Evolutionary conservation across 2,329 filamentous ascomycete species (phyloP), one percentile per base, ranked within the genome.

Genomic region (Lachnellula arida): DNA sequence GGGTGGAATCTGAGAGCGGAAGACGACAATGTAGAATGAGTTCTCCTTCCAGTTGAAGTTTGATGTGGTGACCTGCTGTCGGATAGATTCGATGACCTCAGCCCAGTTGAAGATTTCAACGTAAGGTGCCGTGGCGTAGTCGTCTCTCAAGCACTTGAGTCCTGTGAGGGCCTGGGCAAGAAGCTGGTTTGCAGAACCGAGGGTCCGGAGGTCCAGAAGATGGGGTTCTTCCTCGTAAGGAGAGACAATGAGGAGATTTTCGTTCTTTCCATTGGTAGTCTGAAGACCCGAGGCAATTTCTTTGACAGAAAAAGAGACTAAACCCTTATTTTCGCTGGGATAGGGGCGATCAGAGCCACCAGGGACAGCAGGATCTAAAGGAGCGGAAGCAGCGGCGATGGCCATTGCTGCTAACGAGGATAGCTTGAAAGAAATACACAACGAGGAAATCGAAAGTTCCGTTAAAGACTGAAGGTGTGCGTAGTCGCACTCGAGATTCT

Each of bases 11-110:
- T 78, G 81, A 5, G 88, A 93, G 15, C 89, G 81, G 73, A 96
- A 96, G 4, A 86, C 86, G 42, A 96, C 91, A 54, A 94, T 85
- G 73, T 93, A 96, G 75, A 93, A 96, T 28, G 76, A 78, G 49
- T 78, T 80, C 57, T 79, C 75, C 53, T 76, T 79, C 84, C 88
- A 93, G 2, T 55, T 58, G 60, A 79, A 73, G 5, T 73, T 73
- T 12, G 78, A 78, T 8, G 73, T 69, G 2, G 65, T 63, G 11
- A 76, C 73, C 2, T 91, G 74, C 1, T 74, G 67, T 55, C 74
- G 77, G 51, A 94, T 73, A 34, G 80, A 74, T 4, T 74, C 72
- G 11, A 94, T 75, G 14, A 91, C 78, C 43, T 81, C 74, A 3
- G 70, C 59, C 85, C 89, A 94, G 72, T 96, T 95, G 75, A 96